Conservation (phyloP, 2,329 filamentous ascomycete genomes). For the Microthyrium microscopicum region DNA sequence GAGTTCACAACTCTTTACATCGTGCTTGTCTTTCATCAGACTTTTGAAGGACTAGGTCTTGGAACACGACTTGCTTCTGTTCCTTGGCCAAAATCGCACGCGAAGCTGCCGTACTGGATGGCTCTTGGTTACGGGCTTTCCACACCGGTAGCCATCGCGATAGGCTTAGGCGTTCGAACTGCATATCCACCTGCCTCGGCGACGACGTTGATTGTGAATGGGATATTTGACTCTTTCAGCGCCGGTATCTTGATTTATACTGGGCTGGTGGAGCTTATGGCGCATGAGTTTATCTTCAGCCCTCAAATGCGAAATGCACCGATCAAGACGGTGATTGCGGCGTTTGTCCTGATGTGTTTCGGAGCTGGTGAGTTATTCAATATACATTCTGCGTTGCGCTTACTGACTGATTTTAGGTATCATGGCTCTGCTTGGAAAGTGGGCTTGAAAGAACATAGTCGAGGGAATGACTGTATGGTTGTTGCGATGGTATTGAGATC, state of each 20-base stretch:
- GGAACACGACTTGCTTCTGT: conserved; percentile 70
- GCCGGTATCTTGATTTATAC: conserved; percentile 90
- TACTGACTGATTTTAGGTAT: too few species aligned
- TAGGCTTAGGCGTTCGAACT: conserved; percentile 60
- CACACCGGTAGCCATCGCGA: conserved; percentile 70
- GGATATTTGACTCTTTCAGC: conserved; percentile 75
- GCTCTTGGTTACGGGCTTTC: conserved; percentile 57
- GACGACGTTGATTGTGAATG: conserved; percentile 61
- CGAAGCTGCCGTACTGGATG: conserved; percentile 63
- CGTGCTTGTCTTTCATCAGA: conserved; percentile 72
- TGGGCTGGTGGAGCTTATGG: conserved; percentile 80
- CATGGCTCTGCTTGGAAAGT: conserved; percentile 74
- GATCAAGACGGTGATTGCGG: conserved; percentile 48
- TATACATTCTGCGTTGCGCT: too few species aligned
- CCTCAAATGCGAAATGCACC: conserved; percentile 63
- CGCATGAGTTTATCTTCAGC: conserved; percentile 95
- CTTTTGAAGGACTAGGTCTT: conserved; percentile 81
- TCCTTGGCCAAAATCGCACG: conserved; percentile 54
- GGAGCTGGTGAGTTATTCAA: conserved; percentile 56
- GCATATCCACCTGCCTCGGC: conserved; percentile 43
- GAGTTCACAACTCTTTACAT: conserved; percentile 47
- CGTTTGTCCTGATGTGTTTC: conserved; percentile 56
- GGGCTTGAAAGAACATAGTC: conserved; percentile 43
- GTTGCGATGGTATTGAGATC: too few species aligned
- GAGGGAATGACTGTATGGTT: too few species aligned